phyloP scores from a whole-genome alignment of 2,329 filamentous ascomycete genomes.

The Penicillium nordicum region DNA sequence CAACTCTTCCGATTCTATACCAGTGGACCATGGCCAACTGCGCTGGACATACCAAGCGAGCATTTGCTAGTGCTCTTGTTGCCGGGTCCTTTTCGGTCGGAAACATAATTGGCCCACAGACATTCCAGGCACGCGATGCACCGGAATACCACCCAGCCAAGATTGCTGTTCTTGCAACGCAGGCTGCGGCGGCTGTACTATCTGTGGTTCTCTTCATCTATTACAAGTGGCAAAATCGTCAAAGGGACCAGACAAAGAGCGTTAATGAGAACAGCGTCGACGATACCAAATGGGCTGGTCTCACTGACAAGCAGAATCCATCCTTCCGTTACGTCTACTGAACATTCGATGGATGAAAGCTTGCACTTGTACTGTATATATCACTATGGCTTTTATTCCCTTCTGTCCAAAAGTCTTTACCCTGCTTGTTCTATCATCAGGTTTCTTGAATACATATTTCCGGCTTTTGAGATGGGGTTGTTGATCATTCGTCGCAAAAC shows the following conservation, averaged over 20 bases:
- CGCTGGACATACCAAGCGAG: conserved; percentile 51
- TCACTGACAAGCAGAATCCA: conserved; percentile 36
- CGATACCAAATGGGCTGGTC: conserved; percentile 30
- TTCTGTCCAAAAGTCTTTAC: neutral
- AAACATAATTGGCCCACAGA: conserved; percentile 49
- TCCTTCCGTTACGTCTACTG: conserved; percentile 38
- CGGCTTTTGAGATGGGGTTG: neutral
- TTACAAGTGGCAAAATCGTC: conserved; percentile 33
- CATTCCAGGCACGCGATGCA: conserved; percentile 44
- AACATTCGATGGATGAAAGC: neutral
- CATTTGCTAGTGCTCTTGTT: conserved; percentile 46
- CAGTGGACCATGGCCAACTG: conserved; percentile 49
- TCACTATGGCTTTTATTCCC: neutral
- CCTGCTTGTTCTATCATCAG: neutral
- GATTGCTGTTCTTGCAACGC: conserved; percentile 41
- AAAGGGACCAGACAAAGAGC: conserved; percentile 18
- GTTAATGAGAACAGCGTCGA: conserved; percentile 19
- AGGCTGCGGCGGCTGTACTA: conserved; percentile 30
- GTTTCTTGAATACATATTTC: neutral
- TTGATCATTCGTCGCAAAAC: neutral
- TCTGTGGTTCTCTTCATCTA: conserved; percentile 29
- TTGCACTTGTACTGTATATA: neutral
- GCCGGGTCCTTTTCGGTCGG: conserved; percentile 45
- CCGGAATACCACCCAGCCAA: conserved; percentile 44
- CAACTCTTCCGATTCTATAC: conserved; percentile 45